Conservation (phyloP, 2,329 filamentous ascomycete genomes). For the Epichloe sibirici region DNA sequence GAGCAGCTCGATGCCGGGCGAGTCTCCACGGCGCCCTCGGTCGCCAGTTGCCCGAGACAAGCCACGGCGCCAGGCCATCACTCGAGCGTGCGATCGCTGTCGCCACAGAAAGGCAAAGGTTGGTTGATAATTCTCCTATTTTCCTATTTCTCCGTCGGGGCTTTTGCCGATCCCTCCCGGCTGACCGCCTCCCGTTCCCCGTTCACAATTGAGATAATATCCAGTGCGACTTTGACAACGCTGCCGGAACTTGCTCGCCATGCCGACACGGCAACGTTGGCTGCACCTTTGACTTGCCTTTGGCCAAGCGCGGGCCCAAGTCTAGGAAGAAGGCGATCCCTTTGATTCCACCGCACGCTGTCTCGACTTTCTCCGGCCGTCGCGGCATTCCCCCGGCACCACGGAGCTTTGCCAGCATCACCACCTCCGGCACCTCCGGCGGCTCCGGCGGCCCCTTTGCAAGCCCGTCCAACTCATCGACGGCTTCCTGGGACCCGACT, state of each 20-base stretch:
- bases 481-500: conserved; percentile 12
- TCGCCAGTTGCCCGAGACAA: conserved; percentile 5
- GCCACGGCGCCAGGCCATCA: conserved; percentile 12
- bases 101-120: conserved; percentile 25
- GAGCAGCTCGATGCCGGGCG: conserved; percentile 8
- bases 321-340: conserved; percentile 12
- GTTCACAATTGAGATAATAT: not conserved
- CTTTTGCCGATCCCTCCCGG: conserved; percentile 3
- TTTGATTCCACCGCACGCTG: conserved; percentile 7
- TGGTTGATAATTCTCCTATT: not conserved
- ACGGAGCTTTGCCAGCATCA: not conserved
- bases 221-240: conserved; percentile 18
- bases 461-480: conserved; percentile 10
- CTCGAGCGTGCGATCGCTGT: conserved; percentile 24
- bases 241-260: conserved; percentile 16
- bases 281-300: conserved; percentile 27
- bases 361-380: conserved; percentile 7
- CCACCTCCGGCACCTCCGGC: not conserved
- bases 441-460: conserved; percentile 4
- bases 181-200: not conserved
- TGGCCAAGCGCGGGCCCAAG: conserved; percentile 27
- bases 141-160: conserved; percentile 7
- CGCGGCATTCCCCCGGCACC: not conserved
- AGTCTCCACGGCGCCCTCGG: conserved; percentile 9
- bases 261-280: conserved; percentile 20